Conservation (phyloP, 2,329 filamentous ascomycete genomes). For the Phyllosticta citribraziliensis region DNA sequence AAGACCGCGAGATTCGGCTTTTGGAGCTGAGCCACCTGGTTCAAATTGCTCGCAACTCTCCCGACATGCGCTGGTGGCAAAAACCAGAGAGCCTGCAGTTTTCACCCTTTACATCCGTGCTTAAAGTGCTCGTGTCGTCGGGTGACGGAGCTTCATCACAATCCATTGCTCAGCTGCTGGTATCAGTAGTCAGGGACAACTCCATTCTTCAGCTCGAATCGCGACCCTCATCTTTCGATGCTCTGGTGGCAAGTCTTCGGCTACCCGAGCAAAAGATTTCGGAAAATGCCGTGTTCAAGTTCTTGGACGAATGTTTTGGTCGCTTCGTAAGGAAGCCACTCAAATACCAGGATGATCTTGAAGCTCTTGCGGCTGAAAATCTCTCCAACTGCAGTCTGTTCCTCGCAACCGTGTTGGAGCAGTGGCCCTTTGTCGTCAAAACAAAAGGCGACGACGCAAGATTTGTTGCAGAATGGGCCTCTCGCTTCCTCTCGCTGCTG, state of each 20-base stretch:
- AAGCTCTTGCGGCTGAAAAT: conserved; percentile 34
- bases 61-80: conserved; percentile 84
- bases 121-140: conserved; percentile 48
- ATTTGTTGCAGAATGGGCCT: conserved; percentile 25
- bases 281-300: conserved; percentile 47
- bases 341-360: conserved; percentile 68
- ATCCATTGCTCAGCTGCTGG: conserved; percentile 47
- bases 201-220: conserved; percentile 50
- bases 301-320: conserved; percentile 73
- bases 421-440: conserved; percentile 34
- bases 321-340: conserved; percentile 68
- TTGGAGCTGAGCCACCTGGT: conserved; percentile 76
- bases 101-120: conserved; percentile 63
- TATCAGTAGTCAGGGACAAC: conserved; percentile 53
- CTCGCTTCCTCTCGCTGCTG: conserved; percentile 24
- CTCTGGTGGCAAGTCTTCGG: conserved; percentile 36
- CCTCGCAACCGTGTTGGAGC: conserved; percentile 21
- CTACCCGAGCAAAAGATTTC: conserved; percentile 31
- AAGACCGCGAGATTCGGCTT: conserved; percentile 47
- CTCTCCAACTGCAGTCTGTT: conserved; percentile 1
- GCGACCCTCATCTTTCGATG: conserved; percentile 30
- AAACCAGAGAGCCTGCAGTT: conserved; percentile 54
- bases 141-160: conserved; percentile 39
- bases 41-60: conserved; percentile 67
- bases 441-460: conserved; percentile 12